Percentiles rank a stretch among this genome's conserved stretches.
These are phyloP conservation scores for Kodamaea nitidulidarum DNA, from an alignment of 805 yeast genomes.

Conservation along the genomic window DNA sequence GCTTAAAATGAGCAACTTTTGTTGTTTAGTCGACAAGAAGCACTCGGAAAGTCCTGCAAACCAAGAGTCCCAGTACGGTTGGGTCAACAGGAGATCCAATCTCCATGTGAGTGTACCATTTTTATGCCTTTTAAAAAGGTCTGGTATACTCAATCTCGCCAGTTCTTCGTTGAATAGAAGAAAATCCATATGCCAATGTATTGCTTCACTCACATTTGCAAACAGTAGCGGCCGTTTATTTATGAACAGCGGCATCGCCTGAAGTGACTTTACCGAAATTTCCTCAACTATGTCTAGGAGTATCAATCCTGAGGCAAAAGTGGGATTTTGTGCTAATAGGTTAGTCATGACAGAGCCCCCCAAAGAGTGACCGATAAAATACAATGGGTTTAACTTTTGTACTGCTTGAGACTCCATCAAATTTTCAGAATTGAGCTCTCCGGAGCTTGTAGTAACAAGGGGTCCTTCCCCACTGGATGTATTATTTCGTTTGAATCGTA, in stretches of 20 bases:
- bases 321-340: conserved; percentile 10
- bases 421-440: too few species aligned
- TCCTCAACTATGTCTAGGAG: conserved; percentile 94
- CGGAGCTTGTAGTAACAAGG: too few species aligned
- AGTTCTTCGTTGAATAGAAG: conserved; percentile 54
- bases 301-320: conserved; percentile 61
- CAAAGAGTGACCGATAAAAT: conserved; percentile 82
- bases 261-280: conserved; percentile 70
- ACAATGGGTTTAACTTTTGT: conserved; percentile 29
- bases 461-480: too few species aligned
- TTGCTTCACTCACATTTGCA: conserved; percentile 49
- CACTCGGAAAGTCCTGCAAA: conserved; percentile 60
- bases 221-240: conserved; percentile 62
- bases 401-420: too few species aligned
- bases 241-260: conserved; percentile 64
- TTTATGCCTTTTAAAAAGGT: conserved; percentile 38
- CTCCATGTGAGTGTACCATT: conserved; percentile 48
- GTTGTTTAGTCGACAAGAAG: conserved; percentile 38
- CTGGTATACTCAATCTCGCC: conserved; percentile 78
- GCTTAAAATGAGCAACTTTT: conserved; percentile 75
- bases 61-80: conserved; percentile 80
- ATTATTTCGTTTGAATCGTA: neutral
- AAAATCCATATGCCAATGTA: conserved; percentile 73
- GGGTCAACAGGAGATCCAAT: conserved; percentile 57
- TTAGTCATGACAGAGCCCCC: conserved; percentile 81